Evolutionary conservation across 441 rosid genomes (phyloP).

Genomic region (Arabidopsis lyrata): DNA sequence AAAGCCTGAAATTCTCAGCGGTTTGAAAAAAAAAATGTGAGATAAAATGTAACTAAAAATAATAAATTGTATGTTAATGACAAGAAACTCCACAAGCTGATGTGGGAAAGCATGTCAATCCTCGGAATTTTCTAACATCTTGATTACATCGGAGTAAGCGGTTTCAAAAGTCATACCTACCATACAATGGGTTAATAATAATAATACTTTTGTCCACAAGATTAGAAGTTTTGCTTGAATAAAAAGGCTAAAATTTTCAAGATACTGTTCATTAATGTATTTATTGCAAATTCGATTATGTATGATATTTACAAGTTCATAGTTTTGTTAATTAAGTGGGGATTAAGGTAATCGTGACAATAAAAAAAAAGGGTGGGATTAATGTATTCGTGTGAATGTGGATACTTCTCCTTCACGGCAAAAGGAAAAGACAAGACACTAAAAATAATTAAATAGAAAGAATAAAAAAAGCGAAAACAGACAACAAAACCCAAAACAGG

Average conservation of each 20-base stretch:
- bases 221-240: conserved; percentile 1
- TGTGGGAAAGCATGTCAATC: neutral
- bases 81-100: neutral
- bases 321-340: conserved; percentile 5
- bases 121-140: neutral
- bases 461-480: conserved; percentile 10
- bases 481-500: conserved; percentile 35
- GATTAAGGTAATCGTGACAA: neutral
- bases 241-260: neutral
- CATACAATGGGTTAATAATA: neutral
- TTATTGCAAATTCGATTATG: conserved; percentile 3
- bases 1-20: no score
- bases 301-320: neutral
- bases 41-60: no score
- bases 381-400: conserved; percentile 2
- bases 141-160: neutral
- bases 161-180: neutral
- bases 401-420: conserved; percentile 11
- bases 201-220: neutral
- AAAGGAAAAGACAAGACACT: neutral
- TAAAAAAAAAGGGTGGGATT: no score
- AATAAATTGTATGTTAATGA: neutral
- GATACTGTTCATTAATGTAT: neutral
- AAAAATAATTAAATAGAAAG: neutral
- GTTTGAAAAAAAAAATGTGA: no score